A percentile compares a stretch with the other conserved stretches of the same genome.
Conservation (phyloP, 306 rosid species). For the Cicer judaicum region DNA sequence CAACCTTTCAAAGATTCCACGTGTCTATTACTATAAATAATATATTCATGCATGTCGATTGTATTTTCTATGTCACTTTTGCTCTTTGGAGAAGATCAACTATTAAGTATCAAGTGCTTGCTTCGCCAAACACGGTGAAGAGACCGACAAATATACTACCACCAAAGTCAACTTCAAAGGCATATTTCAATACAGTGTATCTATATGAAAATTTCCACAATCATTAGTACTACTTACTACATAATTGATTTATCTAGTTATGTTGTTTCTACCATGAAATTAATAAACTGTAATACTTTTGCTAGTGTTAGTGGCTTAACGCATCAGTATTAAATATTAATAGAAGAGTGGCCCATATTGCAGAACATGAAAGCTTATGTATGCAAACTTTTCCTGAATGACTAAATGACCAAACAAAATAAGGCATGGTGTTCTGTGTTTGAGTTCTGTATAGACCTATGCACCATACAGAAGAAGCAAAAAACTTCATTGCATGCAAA, state of each 20-base stretch:
- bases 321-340: neutral
- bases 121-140: conserved; percentile 1
- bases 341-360: neutral
- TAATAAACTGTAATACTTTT: neutral
- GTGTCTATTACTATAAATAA: neutral
- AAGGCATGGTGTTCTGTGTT: neutral
- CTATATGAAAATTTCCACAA: neutral
- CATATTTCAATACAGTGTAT: neutral
- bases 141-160: neutral
- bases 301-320: neutral
- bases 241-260: too few relatives aligned
- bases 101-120: neutral
- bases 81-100: conserved; percentile 1
- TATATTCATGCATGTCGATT: neutral
- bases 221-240: too few relatives aligned
- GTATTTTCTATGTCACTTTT: neutral
- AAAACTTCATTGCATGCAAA: conserved; percentile 22
- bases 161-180: neutral
- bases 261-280: neutral
- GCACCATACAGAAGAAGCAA: too few relatives aligned
- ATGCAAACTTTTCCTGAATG: neutral
- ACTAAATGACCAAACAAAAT: too few relatives aligned
- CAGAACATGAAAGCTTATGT: neutral
- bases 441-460: neutral
- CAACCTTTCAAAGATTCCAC: neutral